These are phyloP conservation scores for Ophiostoma quercus DNA, from an alignment of 2,329 filamentous ascomycete species.

Conservation along the genomic window DNA sequence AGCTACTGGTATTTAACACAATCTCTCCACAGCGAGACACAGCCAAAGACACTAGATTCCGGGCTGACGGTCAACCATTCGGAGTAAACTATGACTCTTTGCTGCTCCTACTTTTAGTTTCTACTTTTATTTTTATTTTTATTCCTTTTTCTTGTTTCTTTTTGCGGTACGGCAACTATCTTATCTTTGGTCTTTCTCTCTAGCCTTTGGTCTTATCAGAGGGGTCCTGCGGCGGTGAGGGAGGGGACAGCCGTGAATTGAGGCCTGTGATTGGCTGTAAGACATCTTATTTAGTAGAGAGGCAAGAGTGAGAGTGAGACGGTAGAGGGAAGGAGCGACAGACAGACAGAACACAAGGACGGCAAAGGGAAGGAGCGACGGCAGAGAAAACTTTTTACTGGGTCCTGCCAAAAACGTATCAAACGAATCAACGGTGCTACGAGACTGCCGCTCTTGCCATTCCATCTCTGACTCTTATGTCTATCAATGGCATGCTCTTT, in stretches of 20 bases:
- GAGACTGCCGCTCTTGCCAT: background rate
- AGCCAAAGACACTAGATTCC: too few relatives aligned
- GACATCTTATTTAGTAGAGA: background rate
- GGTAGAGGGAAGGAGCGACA: too few relatives aligned
- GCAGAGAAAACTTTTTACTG: background rate
- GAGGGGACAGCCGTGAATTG: background rate
- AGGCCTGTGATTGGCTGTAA: background rate
- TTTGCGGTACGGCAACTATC: background rate
- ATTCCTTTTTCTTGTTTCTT: background rate
- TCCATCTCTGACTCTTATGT: background rate
- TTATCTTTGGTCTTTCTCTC: background rate
- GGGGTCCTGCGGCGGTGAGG: conserved; percentile 12
- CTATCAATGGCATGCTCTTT: background rate
- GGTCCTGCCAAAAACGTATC: background rate
- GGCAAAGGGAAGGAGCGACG: conserved; percentile 6
- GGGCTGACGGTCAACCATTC: conserved; percentile 1
- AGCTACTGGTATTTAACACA: conserved; percentile 1
- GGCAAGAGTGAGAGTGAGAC: background rate
- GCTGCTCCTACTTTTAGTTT: background rate
- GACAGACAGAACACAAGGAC: background rate
- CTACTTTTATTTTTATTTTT: background rate
- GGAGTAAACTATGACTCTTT: conserved; percentile 13
- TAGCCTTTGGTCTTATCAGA: conserved; percentile 7
- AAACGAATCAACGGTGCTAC: background rate
- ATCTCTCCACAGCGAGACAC: background rate